Evolutionary conservation across 2,329 filamentous ascomycete genomes (phyloP), one percentile per base, ranked within the genome.

Genomic region (Pseudocercospora musae): DNA sequence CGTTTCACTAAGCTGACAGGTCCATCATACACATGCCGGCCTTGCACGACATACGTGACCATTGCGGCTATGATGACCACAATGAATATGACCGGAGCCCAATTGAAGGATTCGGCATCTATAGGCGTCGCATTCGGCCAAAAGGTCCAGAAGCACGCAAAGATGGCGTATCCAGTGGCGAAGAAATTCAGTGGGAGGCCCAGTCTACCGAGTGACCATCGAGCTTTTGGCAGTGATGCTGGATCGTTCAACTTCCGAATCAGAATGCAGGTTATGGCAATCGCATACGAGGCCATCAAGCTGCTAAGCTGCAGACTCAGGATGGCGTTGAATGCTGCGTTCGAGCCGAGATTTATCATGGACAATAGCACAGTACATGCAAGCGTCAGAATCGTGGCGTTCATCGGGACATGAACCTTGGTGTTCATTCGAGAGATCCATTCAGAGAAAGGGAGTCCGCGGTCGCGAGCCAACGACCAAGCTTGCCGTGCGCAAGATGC

Each of bases 231-330:
- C 25, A 71, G 50, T 6, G 69, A 65, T 23, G 55, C 62, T 46
- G 65, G 62, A 23, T 66, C 58, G 1, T 60, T 48, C 8, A 69
- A 48, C 29, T 68, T 68, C 29, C 63, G 60, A 15, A 67, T 49
- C 9, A 68, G 59, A 4, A 67, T 49, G 54, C 67, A 70, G 23
- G 65, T 63, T 48, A 69, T 71, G 15, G 58, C 59, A 46, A 70
- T 63, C 23, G 62, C 54, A 40, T 70, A 69, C 13, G 68, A 68
- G 25, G 64, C 64, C 65, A 67, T 67, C 20, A 67, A 57, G 15
- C 62, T 59, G 9, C 62, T 65, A 5, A 67, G 56, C 21, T 68
- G 66, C 10, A 68, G 37, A 15, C 63, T 64, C 8, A 68, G 37
- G 13, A 68, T 68, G 4, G 66, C 66, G 33, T 68, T 68, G 66